A percentile compares a stretch with the other conserved stretches of the same genome.
phyloP scores from a whole-genome alignment of 2,329 filamentous ascomycete genomes.

The Fusarium burgessii region DNA sequence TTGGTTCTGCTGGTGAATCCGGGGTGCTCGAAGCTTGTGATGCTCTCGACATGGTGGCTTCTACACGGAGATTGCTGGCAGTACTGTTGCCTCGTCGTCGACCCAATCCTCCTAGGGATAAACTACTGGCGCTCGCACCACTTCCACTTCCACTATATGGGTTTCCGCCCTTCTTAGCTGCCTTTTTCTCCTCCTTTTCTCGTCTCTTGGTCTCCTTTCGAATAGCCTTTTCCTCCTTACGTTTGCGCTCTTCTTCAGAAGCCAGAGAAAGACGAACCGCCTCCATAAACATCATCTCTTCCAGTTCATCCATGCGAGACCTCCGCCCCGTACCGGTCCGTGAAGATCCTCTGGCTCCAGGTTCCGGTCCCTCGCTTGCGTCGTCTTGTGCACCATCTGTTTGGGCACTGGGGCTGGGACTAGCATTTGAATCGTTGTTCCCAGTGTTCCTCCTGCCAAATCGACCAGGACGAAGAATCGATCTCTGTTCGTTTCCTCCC shows the following conservation, averaged over 20 bases:
- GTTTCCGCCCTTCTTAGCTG: slow-evolving; percentile 69
- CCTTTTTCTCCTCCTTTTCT: slow-evolving; percentile 86
- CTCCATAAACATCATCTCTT: slow-evolving; percentile 99
- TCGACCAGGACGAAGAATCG: slow-evolving; percentile 59
- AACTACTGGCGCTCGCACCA: slow-evolving; percentile 70
- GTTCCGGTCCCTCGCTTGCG: slow-evolving; percentile 41
- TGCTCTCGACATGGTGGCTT: slow-evolving; percentile 63
- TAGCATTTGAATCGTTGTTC: slow-evolving; percentile 51
- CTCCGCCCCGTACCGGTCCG: slow-evolving; percentile 50
- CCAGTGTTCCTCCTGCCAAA: slow-evolving; percentile 68
- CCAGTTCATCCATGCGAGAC: slow-evolving; percentile 82
- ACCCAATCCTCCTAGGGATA: slow-evolving; percentile 71
- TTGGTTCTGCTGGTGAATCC: slow-evolving; percentile 43
- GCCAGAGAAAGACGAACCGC: slow-evolving; percentile 92
- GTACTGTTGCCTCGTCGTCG: slow-evolving; percentile 70
- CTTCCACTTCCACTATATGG: slow-evolving; percentile 53
- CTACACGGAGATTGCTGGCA: slow-evolving; percentile 69
- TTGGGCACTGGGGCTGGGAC: slow-evolving; percentile 45
- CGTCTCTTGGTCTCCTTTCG: slow-evolving; percentile 85
- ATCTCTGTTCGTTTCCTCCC: slow-evolving; percentile 69
- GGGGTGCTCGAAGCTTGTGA: slow-evolving; percentile 47
- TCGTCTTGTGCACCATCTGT: slow-evolving; percentile 19
- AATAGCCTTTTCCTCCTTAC: slow-evolving; percentile 69
- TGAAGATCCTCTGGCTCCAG: slow-evolving; percentile 38
- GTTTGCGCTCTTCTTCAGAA: slow-evolving; percentile 91